phyloP scores from a whole-genome alignment of 2,329 filamentous ascomycete genomes.

The Raffaelea deltoideospora region DNA sequence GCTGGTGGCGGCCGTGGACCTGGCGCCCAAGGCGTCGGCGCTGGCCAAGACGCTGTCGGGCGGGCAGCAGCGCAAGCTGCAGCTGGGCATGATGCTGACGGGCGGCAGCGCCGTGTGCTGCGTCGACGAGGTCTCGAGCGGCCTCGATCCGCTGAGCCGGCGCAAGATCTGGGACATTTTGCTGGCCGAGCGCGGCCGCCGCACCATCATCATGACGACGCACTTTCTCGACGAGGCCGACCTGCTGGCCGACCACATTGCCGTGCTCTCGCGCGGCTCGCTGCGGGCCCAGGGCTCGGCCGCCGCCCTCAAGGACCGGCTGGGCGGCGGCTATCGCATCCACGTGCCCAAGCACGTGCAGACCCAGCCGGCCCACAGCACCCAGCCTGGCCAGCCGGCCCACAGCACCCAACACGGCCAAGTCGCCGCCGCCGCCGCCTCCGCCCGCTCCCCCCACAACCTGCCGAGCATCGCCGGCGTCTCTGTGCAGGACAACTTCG shows the following conservation, averaged over 20 bases:
- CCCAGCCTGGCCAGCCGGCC: too few species aligned
- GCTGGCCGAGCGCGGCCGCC: conserved; percentile 62
- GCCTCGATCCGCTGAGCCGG: conserved; percentile 72
- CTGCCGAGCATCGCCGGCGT: conserved; percentile 39
- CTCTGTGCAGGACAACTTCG: conserved; percentile 44
- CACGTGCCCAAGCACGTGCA: conserved; percentile 44
- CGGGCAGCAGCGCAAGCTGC: conserved; percentile 82
- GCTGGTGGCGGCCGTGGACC: conserved; percentile 57
- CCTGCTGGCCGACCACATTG: conserved; percentile 75
- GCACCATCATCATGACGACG: conserved; percentile 78
- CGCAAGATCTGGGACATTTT: conserved; percentile 92
- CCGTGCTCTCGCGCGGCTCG: conserved; percentile 70
- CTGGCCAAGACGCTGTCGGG: conserved; percentile 67
- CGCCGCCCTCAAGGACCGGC: conserved; percentile 66
- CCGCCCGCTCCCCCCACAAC: too few species aligned
- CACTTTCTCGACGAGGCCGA: conserved; percentile 93
- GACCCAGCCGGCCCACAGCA: not conserved
- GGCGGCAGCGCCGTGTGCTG: conserved; percentile 80
- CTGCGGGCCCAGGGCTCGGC: conserved; percentile 73
- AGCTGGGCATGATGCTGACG: conserved; percentile 89
- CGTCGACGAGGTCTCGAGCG: conserved; percentile 81
- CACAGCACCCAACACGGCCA: too few species aligned
- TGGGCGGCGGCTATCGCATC: conserved; percentile 76
- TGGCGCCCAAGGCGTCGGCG: conserved; percentile 58
- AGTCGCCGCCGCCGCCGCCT: too few species aligned